Evolutionary conservation across 495 filamentous ascomycete genomes (phyloP), one percentile per base, ranked within the genome.

Genomic region (Evansstolkia leycettana): DNA sequence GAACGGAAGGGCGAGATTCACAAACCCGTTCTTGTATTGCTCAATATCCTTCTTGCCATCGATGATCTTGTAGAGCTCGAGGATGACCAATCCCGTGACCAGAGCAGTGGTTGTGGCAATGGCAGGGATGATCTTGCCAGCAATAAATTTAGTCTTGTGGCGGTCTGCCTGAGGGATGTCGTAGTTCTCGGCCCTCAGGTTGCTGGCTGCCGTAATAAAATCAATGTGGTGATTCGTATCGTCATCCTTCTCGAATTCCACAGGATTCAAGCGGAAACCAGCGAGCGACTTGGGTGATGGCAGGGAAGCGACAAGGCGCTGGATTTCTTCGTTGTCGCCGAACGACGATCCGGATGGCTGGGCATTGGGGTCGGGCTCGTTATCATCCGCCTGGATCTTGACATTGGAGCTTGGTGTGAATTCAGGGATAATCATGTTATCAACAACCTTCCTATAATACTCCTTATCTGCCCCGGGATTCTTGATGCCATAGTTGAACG

Each of bases 211-310:
- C 6, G 92, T 88, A 57, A 99, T 99, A 67, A 99, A 96, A 63
- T 96, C 90, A 55, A 99, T 99, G 64, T 99, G 92, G 55, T 87
- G 71, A 62, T 99, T 99, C 32, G 80, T 85, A 60, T 96, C 92
- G 43, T 99, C 90, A 48, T 99, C 92, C 69, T 99, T 99, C 65
- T 99, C 92, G 47, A 99, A 99, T 53, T 99, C 92, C 9, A 96
- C 92, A 1, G 87, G 83, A 28, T 73, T 73, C 29, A 99, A 67
- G 52, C 84, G 84, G 69, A 89, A 92, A 9, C 85, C 85, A 19
- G 81, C 78, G 19, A 96, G 63, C 8, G 75, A 69, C 46, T 82
- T 87, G 20, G 89, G 77, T 2, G 79, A 65, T 3, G 92, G 92
- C 14, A 99, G 67, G 31, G 55, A 50, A 2, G 60, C 48, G 7